These are phyloP conservation scores for Gossypium lobatum DNA, from an alignment of 441 rosid genomes.

Conservation along the genomic window DNA sequence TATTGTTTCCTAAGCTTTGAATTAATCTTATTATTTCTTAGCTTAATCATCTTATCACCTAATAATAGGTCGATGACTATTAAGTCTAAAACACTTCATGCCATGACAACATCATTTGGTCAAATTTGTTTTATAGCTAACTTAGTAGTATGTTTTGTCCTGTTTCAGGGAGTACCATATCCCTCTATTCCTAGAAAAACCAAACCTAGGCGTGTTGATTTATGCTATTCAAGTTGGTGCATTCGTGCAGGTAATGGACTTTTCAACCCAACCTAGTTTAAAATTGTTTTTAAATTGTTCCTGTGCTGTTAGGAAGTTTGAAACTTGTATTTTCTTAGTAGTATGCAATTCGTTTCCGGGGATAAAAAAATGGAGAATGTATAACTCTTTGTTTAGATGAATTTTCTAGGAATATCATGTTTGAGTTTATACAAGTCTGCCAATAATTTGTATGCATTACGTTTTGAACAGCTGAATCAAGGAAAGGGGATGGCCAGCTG, in stretches of 20 bases:
- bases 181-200: constrained; percentile 57
- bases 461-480: constrained; percentile 64
- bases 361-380: neutral
- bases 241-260: constrained; percentile 65
- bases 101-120: neutral
- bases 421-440: neutral
- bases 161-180: constrained; percentile 70
- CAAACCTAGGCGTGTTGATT: constrained; percentile 86
- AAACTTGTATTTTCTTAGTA: neutral
- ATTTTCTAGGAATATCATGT: neutral
- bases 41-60: neutral
- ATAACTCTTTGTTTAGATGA: neutral
- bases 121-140: neutral
- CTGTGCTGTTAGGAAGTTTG: neutral
- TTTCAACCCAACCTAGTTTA: neutral
- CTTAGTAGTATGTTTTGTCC: constrained; percentile 11
- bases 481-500: constrained; percentile 67
- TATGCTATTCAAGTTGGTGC: constrained; percentile 93
- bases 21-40: neutral
- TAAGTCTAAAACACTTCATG: neutral
- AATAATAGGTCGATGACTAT: neutral
- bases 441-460: constrained; percentile 10
- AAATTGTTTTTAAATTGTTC: constrained; percentile 2
- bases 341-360: neutral
- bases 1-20: constrained; percentile 1